A percentile compares a stretch with the other conserved stretches of the same genome.
phyloP scores from a whole-genome alignment of 225 moss, liverwort and hornwort genomes.

The Physcomitrellopsis africana region DNA sequence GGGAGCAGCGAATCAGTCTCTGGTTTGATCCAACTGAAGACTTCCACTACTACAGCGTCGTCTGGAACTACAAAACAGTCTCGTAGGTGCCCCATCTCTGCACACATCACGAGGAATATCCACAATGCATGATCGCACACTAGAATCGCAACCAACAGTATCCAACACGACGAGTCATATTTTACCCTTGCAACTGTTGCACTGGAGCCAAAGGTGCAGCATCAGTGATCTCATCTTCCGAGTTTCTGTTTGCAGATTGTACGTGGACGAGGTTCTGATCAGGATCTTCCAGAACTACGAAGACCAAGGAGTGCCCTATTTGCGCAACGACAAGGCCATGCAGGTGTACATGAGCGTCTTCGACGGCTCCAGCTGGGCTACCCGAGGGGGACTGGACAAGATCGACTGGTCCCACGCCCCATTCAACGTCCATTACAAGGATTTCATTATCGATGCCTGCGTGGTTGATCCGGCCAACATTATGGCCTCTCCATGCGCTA shows the following conservation, averaged over 20 bases:
- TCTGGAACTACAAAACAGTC: slow-evolving; percentile 44
- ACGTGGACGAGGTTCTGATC: slow-evolving; percentile 49
- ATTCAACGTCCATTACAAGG: slow-evolving; percentile 33
- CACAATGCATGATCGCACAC: background rate
- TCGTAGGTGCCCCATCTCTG: slow-evolving; percentile 22
- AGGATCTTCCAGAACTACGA: slow-evolving; percentile 59
- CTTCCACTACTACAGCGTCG: slow-evolving; percentile 35
- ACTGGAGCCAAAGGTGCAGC: too few species aligned
- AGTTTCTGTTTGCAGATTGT: slow-evolving; percentile 27
- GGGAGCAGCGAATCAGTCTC: slow-evolving; percentile 53
- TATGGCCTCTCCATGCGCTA: slow-evolving; percentile 28
- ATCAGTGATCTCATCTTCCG: background rate
- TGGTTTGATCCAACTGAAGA: slow-evolving; percentile 60
- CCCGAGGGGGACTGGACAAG: slow-evolving; percentile 42
- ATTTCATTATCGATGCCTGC: slow-evolving; percentile 51
- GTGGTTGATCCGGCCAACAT: slow-evolving; percentile 29
- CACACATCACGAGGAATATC: background rate
- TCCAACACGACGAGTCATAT: too few species aligned
- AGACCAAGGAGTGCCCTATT: slow-evolving; percentile 37
- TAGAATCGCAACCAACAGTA: too few species aligned
- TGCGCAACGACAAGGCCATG: slow-evolving; percentile 30
- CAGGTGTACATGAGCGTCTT: slow-evolving; percentile 43
- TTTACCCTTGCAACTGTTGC: too few species aligned
- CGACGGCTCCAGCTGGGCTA: slow-evolving; percentile 64
- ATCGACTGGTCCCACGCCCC: slow-evolving; percentile 45